These are phyloP conservation scores for Boletus vinaceobasis DNA, from an alignment of 768 basidiomycete species.

Conservation along the genomic window DNA sequence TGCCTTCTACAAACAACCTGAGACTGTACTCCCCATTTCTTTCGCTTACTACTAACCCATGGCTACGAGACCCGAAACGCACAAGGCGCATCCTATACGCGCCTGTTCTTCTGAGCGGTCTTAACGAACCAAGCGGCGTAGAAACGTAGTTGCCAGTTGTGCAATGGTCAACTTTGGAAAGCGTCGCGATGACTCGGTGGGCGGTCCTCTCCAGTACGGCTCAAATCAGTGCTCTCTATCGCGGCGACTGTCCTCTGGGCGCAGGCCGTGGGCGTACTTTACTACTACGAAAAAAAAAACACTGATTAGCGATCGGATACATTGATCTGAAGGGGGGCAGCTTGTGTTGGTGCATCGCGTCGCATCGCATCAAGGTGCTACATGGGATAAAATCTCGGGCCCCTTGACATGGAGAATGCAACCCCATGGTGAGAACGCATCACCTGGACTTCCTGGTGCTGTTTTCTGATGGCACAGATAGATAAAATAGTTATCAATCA, in stretches of 20 bases:
- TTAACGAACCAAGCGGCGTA: conserved; percentile 25
- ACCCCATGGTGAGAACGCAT: neutral
- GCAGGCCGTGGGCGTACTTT: neutral
- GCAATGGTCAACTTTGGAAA: conserved; percentile 25
- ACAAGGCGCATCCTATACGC: conserved; percentile 14
- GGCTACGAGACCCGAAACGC: conserved; percentile 27
- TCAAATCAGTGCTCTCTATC: conserved; percentile 19
- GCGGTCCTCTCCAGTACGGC: neutral
- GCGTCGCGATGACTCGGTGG: too few relatives aligned
- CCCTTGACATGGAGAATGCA: neutral
- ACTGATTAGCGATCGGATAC: neutral
- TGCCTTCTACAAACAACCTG: too few relatives aligned
- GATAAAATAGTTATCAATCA: neutral
- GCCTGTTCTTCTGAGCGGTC: conserved; percentile 28
- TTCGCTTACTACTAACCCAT: neutral
- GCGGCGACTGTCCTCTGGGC: conserved; percentile 11
- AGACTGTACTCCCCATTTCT: too few relatives aligned
- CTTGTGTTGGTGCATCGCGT: neutral
- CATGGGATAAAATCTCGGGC: neutral
- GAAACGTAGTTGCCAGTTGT: conserved; percentile 24
- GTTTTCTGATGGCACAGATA: neutral
- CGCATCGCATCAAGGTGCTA: neutral
- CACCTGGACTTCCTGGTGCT: neutral
- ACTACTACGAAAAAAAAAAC: neutral
- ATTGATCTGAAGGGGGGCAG: neutral